These are phyloP conservation scores for Chrysochromulina parva DNA, from an alignment of 78 protist species.

Conservation along the genomic window DNA sequence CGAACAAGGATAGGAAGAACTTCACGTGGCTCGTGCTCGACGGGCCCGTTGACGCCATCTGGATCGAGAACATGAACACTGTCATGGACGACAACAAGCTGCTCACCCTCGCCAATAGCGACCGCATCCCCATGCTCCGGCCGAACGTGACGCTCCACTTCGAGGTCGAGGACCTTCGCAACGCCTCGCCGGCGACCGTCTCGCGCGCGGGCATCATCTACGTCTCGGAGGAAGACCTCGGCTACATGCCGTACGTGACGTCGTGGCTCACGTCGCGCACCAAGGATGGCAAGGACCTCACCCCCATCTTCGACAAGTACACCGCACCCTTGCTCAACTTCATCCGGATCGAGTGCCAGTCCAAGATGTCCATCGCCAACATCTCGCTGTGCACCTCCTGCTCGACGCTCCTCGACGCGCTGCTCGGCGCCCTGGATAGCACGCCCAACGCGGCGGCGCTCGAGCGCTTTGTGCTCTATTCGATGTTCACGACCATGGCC, in stretches of 20 bases:
- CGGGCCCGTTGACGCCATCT: constrained; percentile 90
- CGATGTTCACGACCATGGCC: constrained; percentile 77
- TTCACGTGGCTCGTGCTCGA: constrained; percentile 79
- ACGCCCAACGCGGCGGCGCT: constrained; percentile 12
- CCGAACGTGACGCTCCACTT: constrained; percentile 66
- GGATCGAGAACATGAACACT: constrained; percentile 90
- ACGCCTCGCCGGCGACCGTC: constrained; percentile 95
- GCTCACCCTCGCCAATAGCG: constrained; percentile 86
- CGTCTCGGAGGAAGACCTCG: constrained; percentile 58
- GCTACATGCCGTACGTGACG: constrained; percentile 36
- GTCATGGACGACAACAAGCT: constrained; percentile 90
- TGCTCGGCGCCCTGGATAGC: constrained; percentile 26
- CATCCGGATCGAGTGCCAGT: not conserved
- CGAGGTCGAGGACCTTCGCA: constrained; percentile 80
- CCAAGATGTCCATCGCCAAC: constrained; percentile 35
- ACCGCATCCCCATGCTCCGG: constrained; percentile 81
- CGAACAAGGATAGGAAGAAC: constrained; percentile 24
- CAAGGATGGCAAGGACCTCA: constrained; percentile 29
- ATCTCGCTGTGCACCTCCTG: not conserved
- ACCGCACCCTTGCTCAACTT: constrained; percentile 13
- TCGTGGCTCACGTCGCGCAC: constrained; percentile 29
- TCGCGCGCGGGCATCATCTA: constrained; percentile 88
- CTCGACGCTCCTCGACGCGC: constrained; percentile 42
- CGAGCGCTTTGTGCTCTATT: constrained; percentile 62
- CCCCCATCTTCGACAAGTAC: constrained; percentile 26